Evolutionary conservation across 139 green algal genomes (phyloP).

Genomic region (Tetratostichococcus sp.): DNA sequence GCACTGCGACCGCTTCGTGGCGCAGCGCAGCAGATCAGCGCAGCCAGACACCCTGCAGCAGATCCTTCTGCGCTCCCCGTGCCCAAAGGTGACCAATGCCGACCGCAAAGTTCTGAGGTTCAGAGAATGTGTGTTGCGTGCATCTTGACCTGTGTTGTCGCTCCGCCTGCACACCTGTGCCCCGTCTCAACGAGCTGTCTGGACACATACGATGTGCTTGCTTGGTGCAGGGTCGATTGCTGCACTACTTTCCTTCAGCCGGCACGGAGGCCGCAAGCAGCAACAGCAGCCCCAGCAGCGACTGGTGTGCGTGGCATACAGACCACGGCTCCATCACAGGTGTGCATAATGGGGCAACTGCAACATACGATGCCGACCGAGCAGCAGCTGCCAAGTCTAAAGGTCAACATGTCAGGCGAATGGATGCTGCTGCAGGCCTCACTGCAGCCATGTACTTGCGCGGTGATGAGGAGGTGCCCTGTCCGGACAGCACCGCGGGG

Average conservation of each 20-base stretch:
- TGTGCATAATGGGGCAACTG: slow-evolving; percentile 12
- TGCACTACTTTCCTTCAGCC: slow-evolving; percentile 66
- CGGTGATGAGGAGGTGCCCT: slow-evolving; percentile 26
- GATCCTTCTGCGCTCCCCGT: slow-evolving; percentile 27
- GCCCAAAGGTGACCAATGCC: slow-evolving; percentile 23
- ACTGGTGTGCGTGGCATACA: slow-evolving; percentile 77
- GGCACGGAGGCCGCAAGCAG: background rate
- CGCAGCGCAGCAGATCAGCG: background rate
- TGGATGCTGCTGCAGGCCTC: slow-evolving; percentile 39
- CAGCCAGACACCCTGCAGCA: slow-evolving; percentile 9
- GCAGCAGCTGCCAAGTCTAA: too few relatives aligned
- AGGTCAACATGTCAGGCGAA: too few relatives aligned
- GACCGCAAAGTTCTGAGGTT: too few relatives aligned
- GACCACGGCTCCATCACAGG: slow-evolving; percentile 73
- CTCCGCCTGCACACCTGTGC: too few relatives aligned
- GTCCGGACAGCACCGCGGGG: slow-evolving; percentile 43
- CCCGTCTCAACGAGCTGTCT: too few relatives aligned
- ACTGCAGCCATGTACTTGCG: slow-evolving; percentile 62
- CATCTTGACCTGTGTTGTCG: too few relatives aligned
- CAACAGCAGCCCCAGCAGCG: slow-evolving; percentile 8
- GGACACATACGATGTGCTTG: background rate
- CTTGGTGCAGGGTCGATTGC: slow-evolving; percentile 45
- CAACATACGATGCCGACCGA: too few relatives aligned
- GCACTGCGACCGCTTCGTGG: slow-evolving; percentile 39
- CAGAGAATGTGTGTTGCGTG: too few relatives aligned